Evolutionary conservation across 2,329 filamentous ascomycete genomes (phyloP), one percentile per base, ranked within the genome.

Genomic region (Fusarium sp.): DNA sequence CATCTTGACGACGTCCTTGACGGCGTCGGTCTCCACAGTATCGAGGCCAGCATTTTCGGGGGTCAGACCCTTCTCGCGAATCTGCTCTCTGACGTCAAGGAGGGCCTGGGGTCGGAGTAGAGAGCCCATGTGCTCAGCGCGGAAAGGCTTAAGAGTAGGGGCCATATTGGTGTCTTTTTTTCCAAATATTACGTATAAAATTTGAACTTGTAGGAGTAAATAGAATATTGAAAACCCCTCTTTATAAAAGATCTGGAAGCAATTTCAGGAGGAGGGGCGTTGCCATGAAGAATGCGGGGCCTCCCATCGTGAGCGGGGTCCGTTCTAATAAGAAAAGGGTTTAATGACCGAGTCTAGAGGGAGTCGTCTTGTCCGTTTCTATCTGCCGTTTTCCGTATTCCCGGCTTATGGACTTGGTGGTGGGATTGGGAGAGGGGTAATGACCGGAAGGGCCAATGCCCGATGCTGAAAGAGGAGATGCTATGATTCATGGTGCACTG

Each of bases 121-220:
- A 15, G 90, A 92, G 71, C 91, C 91, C 72, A 92, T 83, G 72
- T 93, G 91, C 83, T 93, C 91, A 48, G 91, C 91, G 72, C 91
- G 85, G 82, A 92, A 93, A 31, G 91, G 91, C 20, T 81, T 81
- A 2, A 67, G 54, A 20, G 61, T 33, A 23, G 60, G 29, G 2
- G 55, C 39, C 72, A 74, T 74, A 11, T 35, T 58, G 58, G 33
- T 20, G 29, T 11, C 14, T 20, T 39, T 14, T 20, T 39, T 8
- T 7, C 37, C 15, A 40, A 18, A 23, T 50, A 25, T 39, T 33
- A 17, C 4, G 13, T 29, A 27, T 43, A 20, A 11, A 21, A 14
- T 21, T 36, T 21, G 15, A 29, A n/a, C 17, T 37, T 36, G 23
- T 20, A 58, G 39, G 23, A 47, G 33, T 4, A n/a, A 35, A 41